Base-by-base conservation (phyloP, 768 basidiomycete genomes). In the Piloderma croceum region DNA sequence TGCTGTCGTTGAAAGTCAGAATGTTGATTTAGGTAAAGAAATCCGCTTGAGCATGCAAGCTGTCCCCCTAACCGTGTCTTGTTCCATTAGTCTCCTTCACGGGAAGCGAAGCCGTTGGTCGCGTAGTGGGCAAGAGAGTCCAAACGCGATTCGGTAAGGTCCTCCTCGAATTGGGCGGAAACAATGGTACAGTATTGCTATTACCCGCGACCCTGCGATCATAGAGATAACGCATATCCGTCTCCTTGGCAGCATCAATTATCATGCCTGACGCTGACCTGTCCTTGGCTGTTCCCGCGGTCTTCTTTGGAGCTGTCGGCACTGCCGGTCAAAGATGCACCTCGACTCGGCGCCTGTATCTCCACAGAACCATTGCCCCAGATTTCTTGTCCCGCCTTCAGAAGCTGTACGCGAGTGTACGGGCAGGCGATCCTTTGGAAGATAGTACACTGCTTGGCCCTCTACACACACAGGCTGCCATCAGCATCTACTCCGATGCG, bases 181-280 rank as follows among this genome's bases (percentile, higher is more conserved):
- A 98, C 65, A 97, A 97, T 56, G 90, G 90, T 90, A 61, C 39
- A 69, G 19, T 42, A 45, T 51, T 31, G 45, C 34, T 51, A 46
- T 39, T 44, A 29, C 36, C 47, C 41, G 36, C 41, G 47, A 10
- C 27, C 17, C 22, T 35, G 22, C 21, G 36, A 27, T 10, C 27
- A 15, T 36, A 50, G 39, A 50, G 45, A 42, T 47, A 44, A 35
- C 7, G 9, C 39, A 51, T 47, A 29, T 44, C 42, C 39, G 41
- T 37, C 34, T 31, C 38, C n/a, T 49, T 33, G 40, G 46, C 60
- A 92, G 92, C 93, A 48, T 81, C 90, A 29, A 81, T 96, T 51
- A 74, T 98, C 48, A 86, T 96, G 78, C 77, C 88, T 36, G 94
- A 96, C 65, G 93, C 94, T 15, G 91, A 96, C 63, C 75, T 96